Conservation (phyloP, 495 filamentous ascomycete genomes). For the Cetradonia linearis region DNA sequence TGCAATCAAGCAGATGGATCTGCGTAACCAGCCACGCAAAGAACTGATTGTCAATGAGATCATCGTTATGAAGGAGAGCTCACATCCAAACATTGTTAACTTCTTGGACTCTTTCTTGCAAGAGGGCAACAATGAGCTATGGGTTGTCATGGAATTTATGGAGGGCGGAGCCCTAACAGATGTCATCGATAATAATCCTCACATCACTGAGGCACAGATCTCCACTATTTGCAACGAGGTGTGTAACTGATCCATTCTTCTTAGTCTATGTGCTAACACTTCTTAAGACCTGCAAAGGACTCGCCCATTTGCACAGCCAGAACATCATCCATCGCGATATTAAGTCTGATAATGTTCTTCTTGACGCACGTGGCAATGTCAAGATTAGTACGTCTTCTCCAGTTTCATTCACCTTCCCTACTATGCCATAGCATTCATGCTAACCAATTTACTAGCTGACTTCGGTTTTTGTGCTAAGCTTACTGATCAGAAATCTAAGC, state of each 20-base stretch:
- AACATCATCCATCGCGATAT: slow-evolving; percentile 99
- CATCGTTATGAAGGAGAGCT: slow-evolving; percentile 98
- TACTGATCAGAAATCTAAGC: slow-evolving; percentile 91
- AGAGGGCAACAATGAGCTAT: slow-evolving; percentile 83
- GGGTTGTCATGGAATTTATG: slow-evolving; percentile 99
- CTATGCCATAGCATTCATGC: neutral
- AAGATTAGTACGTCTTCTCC: slow-evolving; percentile 76
- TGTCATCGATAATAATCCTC: slow-evolving; percentile 92
- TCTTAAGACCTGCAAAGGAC: slow-evolving; percentile 78
- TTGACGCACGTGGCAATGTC: slow-evolving; percentile 87
- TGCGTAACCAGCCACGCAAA: slow-evolving; percentile 92
- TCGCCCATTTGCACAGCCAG: slow-evolving; percentile 87
- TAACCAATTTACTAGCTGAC: slow-evolving; percentile 57
- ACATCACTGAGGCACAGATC: slow-evolving; percentile 91
- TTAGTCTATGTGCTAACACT: slow-evolving; percentile 29
- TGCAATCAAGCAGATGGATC: slow-evolving; percentile 99
- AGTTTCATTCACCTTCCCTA: neutral
- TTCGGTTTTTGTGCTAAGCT: slow-evolving; percentile 99
- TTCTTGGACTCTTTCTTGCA: slow-evolving; percentile 94
- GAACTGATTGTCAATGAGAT: slow-evolving; percentile 99
- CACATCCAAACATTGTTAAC: slow-evolving; percentile 97
- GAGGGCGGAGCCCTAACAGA: slow-evolving; percentile 95
- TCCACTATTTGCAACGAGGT: slow-evolving; percentile 96
- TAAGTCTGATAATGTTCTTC: slow-evolving; percentile 94
- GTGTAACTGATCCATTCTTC: slow-evolving; percentile 19